Evolutionary conservation across 2,329 filamentous ascomycete species (phyloP), one percentile per base, ranked within the genome.

Genomic region (Xylariales sp.): DNA sequence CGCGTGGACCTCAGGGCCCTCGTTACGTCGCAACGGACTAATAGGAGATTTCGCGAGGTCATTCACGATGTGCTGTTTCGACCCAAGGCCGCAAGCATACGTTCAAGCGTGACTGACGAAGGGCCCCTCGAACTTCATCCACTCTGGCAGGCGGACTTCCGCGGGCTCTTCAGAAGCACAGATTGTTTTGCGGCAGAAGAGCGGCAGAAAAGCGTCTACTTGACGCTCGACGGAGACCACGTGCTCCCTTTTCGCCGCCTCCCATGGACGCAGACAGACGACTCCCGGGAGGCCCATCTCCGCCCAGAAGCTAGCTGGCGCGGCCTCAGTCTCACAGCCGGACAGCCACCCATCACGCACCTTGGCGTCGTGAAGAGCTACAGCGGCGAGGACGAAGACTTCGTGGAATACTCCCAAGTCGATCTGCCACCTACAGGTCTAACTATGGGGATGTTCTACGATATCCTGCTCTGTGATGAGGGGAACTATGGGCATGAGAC

Each of bases 231-330:
- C 11, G 51, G 51, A 16, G 46, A 53, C 31, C 42, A 40, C 28
- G 49, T 37, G 7, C 47, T 51, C 12, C 50, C 52, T 5, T 55
- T 55, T 39, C 37, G 50, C 16, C 43, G 45, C 9, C 45, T 53
- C 1, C 46, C 48, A 4, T 55, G 51, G 51, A 45, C 51, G 6
- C 35, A 36, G 24, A 14, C 12, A 3, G 38, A 38, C 4, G 18
- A n/a, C 15, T n/a, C 21, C 15, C 46, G 49, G 15, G 20, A 20
- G 19, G 24, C 44, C 7, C 50, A 47, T 40, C 32, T 50, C 18
- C 49, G 46, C 5, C 45, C 46, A 1, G 49, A 48, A 25, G 52
- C 52, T 16, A 54, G 47, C 35, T 55, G 52, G 52, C 48, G 47
- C 20, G 15, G 32, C 15, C 40, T 55, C 24, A 50, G 45, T 21